phyloP scores from a whole-genome alignment of 805 yeast species.

The Suhomyces tanzawaensis region DNA sequence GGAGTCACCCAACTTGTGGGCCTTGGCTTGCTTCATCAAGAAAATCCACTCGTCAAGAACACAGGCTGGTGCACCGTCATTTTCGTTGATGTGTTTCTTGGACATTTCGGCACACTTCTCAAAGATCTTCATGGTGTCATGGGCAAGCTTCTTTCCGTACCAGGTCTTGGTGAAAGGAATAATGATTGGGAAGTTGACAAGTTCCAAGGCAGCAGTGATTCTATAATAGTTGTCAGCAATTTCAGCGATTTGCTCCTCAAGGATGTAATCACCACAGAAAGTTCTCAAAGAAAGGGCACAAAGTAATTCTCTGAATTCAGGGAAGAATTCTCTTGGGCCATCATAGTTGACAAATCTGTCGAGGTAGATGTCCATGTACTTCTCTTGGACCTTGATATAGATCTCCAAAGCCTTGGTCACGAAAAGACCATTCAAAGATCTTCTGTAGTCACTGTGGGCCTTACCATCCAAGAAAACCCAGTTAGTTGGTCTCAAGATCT shows the following conservation, averaged over 20 bases:
- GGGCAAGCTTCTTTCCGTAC: slow-evolving; percentile 94
- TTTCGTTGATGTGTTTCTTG: slow-evolving; percentile 66
- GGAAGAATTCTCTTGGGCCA: slow-evolving; percentile 78
- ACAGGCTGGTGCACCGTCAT: slow-evolving; percentile 78
- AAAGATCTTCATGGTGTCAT: slow-evolving; percentile 89
- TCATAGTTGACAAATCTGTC: slow-evolving; percentile 61
- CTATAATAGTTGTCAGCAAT: slow-evolving; percentile 90
- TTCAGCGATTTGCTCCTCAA: slow-evolving; percentile 82
- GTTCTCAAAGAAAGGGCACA: slow-evolving; percentile 92
- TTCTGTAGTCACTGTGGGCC: slow-evolving; percentile 90
- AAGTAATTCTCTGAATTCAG: slow-evolving; percentile 90
- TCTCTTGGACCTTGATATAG: slow-evolving; percentile 83
- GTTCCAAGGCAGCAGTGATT: slow-evolving; percentile 93
- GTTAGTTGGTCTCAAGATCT: slow-evolving; percentile 89
- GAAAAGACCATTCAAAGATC: slow-evolving; percentile 84
- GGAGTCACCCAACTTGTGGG: slow-evolving; percentile 46
- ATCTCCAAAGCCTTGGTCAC: slow-evolving; percentile 77
- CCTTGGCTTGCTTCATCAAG: slow-evolving; percentile 74
- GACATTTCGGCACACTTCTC: slow-evolving; percentile 87
- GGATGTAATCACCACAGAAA: slow-evolving; percentile 93
- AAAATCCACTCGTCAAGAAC: slow-evolving; percentile 95
- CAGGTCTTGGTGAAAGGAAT: slow-evolving; percentile 95
- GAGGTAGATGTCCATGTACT: slow-evolving; percentile 78
- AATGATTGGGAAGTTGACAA: slow-evolving; percentile 96
- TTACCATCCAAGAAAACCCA: slow-evolving; percentile 98